Conservation (phyloP, 208 protist species). For the Trypanosoma boissoni region DNA sequence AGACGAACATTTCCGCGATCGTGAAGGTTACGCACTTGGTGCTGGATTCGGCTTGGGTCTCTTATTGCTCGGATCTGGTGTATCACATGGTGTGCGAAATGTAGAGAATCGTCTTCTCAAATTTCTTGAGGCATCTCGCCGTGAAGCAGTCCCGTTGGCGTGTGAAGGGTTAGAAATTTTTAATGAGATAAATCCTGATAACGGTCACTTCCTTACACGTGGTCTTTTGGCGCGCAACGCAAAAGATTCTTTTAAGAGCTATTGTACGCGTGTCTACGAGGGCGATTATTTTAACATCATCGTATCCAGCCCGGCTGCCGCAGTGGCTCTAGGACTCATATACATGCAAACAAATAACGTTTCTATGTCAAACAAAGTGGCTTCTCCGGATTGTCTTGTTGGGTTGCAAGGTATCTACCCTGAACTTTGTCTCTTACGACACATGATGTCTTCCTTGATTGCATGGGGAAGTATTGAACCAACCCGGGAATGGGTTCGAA, state of each 20-base stretch:
- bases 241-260: constrained; percentile 33
- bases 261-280: constrained; percentile 74
- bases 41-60: constrained; percentile 78
- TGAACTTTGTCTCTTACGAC: constrained; percentile 71
- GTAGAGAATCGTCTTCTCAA: constrained; percentile 66
- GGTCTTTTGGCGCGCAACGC: constrained; percentile 45
- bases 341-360: constrained; percentile 64
- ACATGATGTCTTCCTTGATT: constrained; percentile 66
- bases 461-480: constrained; percentile 57
- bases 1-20: constrained; percentile 81
- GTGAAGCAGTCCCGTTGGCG: constrained; percentile 44
- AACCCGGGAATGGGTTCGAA: constrained; percentile 45
- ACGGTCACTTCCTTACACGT: constrained; percentile 58
- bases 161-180: constrained; percentile 52
- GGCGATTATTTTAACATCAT: constrained; percentile 74
- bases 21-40: constrained; percentile 74
- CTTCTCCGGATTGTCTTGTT: constrained; percentile 43
- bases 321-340: constrained; percentile 72
- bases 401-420: constrained; percentile 72
- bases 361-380: constrained; percentile 45
- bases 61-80: constrained; percentile 66
- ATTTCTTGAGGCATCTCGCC: constrained; percentile 65
- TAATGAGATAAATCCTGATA: constrained; percentile 48
- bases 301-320: constrained; percentile 61
- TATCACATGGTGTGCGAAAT: constrained; percentile 37